Conservation (phyloP, 192 early-diverging fungal species). For the Coemansia sp. region DNA sequence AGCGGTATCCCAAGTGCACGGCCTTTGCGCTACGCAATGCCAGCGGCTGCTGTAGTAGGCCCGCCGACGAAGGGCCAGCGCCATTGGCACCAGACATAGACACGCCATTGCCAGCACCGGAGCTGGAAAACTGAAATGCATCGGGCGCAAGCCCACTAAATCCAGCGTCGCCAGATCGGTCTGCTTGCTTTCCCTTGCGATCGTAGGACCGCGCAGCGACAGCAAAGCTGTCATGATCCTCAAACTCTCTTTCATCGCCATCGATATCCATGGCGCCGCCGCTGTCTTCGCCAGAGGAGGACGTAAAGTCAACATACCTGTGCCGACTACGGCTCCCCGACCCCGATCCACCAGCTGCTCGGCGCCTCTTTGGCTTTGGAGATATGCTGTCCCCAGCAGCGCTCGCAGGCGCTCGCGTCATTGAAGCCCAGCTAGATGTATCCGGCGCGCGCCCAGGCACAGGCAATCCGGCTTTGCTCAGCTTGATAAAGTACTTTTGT, state of each 20-base stretch:
- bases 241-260: slow-evolving; percentile 5
- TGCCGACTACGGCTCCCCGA: slow-evolving; percentile 7
- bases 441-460: slow-evolving; percentile 65
- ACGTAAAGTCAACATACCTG: slow-evolving; percentile 45
- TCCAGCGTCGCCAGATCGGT: slow-evolving; percentile 13
- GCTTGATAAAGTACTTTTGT: slow-evolving; percentile 80
- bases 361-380: slow-evolving; percentile 33
- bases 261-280: not conserved
- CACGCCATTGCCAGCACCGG: not conserved
- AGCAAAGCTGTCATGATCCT: slow-evolving; percentile 10
- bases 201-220: slow-evolving; percentile 14
- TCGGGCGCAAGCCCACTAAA: not conserved
- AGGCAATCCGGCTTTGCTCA: slow-evolving; percentile 68
- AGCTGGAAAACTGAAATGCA: not conserved
- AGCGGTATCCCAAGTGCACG: slow-evolving; percentile 53
- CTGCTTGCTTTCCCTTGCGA: slow-evolving; percentile 47
- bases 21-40: slow-evolving; percentile 34
- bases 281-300: slow-evolving; percentile 26
- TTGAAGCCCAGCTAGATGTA: slow-evolving; percentile 41
- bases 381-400: not conserved
- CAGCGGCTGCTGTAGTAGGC: slow-evolving; percentile 9
- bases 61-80: slow-evolving; percentile 2
- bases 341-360: not conserved
- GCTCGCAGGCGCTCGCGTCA: slow-evolving; percentile 6
- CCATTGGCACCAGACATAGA: not conserved